Evolutionary conservation across 2,329 filamentous ascomycete genomes (phyloP).

Genomic region (Colletotrichum sp.): DNA sequence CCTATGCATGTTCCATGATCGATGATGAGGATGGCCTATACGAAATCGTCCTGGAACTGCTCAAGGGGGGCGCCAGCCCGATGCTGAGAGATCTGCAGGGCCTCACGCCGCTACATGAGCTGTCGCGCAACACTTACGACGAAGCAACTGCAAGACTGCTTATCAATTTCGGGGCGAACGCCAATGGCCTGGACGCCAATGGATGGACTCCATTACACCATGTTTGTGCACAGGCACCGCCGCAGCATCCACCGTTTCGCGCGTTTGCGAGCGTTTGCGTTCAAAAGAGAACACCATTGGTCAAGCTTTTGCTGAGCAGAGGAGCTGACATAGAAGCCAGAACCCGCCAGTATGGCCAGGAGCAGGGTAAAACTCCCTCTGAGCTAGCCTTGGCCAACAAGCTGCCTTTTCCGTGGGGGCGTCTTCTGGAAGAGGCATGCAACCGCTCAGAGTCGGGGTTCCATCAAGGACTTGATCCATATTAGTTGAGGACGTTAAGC

Average conservation of each 20-base stretch:
- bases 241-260: neutral
- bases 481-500: neutral
- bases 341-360: neutral
- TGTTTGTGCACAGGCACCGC: neutral
- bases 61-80: neutral
- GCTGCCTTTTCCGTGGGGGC: neutral
- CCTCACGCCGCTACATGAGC: neutral
- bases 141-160: constrained; percentile 2
- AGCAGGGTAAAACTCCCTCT: neutral
- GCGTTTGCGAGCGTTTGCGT: neutral
- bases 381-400: neutral
- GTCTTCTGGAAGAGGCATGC: neutral
- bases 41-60: neutral
- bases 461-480: neutral
- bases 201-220: neutral
- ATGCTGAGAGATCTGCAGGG: neutral
- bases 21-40: neutral
- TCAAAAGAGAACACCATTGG: neutral
- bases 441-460: neutral
- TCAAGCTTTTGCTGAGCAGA: neutral
- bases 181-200: neutral
- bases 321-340: neutral
- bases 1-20: neutral
- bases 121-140: neutral
- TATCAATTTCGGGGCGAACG: constrained; percentile 16